A percentile compares a stretch with the other conserved stretches of the same genome.
Conservation (phyloP, 345 rosid species). For the Rhodamnia argentea region DNA sequence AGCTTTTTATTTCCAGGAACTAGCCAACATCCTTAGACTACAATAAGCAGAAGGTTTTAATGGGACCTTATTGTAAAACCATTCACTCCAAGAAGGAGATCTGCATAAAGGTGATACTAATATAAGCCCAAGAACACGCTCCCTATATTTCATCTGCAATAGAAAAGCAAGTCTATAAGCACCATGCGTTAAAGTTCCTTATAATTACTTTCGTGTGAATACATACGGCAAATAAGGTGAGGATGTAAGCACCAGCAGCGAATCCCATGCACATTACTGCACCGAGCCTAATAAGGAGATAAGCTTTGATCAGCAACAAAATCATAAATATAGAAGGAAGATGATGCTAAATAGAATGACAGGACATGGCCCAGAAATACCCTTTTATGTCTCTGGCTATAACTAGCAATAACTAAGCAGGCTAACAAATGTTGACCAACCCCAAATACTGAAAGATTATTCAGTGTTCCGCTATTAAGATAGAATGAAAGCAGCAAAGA, state of each 20-base stretch:
- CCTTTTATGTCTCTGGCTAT: neutral
- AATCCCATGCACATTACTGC: slow-evolving; percentile 98
- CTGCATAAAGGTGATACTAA: slow-evolving; percentile 87
- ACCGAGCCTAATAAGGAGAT: slow-evolving; percentile 44
- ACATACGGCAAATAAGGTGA: slow-evolving; percentile 82
- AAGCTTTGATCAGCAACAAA: neutral
- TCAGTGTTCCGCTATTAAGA: neutral
- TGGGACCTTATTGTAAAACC: slow-evolving; percentile 77
- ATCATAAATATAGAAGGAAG: neutral
- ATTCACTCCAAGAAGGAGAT: slow-evolving; percentile 93
- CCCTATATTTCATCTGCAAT: slow-evolving; percentile 81
- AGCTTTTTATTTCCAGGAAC: slow-evolving; percentile 12
- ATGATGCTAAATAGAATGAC: neutral
- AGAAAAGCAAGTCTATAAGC: slow-evolving; percentile 1
- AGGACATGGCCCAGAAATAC: neutral
- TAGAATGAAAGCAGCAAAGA: neutral
- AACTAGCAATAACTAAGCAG: neutral
- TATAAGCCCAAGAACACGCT: slow-evolving; percentile 86
- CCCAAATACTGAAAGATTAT: neutral
- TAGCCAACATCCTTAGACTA: neutral
- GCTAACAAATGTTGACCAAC: neutral
- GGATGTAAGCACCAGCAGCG: slow-evolving; percentile 89
- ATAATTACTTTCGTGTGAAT: neutral
- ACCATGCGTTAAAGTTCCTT: neutral
- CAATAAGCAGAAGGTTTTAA: neutral